A percentile compares a stretch with the other conserved stretches of the same genome.
phyloP scores from a whole-genome alignment of 768 basidiomycete species.

The Trametes meyenii region DNA sequence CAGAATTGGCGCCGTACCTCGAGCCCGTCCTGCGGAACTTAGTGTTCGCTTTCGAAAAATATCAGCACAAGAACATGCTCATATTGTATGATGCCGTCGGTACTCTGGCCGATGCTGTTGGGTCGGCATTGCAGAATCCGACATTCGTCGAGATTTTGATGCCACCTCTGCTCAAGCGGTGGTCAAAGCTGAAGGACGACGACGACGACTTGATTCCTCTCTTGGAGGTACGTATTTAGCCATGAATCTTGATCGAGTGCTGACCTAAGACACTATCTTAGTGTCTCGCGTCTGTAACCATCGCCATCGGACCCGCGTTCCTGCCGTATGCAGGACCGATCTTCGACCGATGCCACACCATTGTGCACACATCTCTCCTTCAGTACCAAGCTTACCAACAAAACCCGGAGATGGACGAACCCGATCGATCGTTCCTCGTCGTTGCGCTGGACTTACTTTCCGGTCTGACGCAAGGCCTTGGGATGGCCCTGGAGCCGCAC shows the following conservation, averaged over 20 bases:
- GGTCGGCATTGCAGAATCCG: constrained; percentile 81
- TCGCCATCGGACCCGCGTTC: constrained; percentile 92
- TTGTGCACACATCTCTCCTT: constrained; percentile 81
- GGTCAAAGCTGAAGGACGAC: constrained; percentile 88
- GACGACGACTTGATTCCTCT: constrained; percentile 94
- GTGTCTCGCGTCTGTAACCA: constrained; percentile 97
- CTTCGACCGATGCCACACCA: constrained; percentile 86
- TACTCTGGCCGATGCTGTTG: constrained; percentile 96
- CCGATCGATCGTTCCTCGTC: constrained; percentile 96
- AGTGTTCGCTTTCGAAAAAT: constrained; percentile 95
- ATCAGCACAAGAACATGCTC: constrained; percentile 99
- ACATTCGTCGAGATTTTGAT: constrained; percentile 92
- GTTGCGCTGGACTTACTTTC: constrained; percentile 97
- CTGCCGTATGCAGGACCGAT: constrained; percentile 86
- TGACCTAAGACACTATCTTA: constrained; percentile 34
- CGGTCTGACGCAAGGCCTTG: constrained; percentile 93
- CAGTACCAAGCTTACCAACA: constrained; percentile 88
- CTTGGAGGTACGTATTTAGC: constrained; percentile 70
- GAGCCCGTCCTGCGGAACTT: constrained; percentile 94
- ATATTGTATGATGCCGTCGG: constrained; percentile 99
- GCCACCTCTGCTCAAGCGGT: constrained; percentile 89
- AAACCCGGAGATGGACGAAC: constrained; percentile 90
- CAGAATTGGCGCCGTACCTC: constrained; percentile 87
- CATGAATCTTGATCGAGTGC: background rate
- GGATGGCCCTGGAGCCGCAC: constrained; percentile 72